Evolutionary conservation across 805 yeast species (phyloP).

Genomic region (Zygosaccharomyces kombuchaensis): DNA sequence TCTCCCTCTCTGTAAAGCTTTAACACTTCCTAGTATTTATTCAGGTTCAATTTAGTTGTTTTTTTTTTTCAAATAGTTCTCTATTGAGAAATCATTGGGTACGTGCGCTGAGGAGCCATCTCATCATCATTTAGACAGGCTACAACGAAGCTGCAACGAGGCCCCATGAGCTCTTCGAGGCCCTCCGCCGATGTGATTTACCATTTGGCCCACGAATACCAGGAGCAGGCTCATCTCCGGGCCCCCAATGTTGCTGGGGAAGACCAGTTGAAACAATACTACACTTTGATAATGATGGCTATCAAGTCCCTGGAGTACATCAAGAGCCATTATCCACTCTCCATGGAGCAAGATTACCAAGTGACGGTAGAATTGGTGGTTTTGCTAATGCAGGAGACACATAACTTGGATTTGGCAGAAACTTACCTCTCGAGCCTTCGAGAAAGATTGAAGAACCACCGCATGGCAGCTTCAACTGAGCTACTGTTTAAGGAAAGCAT

Average conservation of each 20-base stretch:
- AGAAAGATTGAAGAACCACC: conserved; percentile 25
- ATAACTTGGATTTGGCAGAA: conserved; percentile 29
- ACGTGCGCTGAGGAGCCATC: neutral
- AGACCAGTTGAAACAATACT: conserved; percentile 31
- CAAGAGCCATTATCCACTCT: conserved; percentile 16
- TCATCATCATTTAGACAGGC: neutral
- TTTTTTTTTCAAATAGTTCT: neutral
- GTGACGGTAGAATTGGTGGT: conserved; percentile 27
- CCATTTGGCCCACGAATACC: conserved; percentile 27
- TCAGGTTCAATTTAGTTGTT: neutral
- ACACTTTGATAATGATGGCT: conserved; percentile 30
- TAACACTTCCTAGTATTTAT: neutral
- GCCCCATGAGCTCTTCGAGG: conserved; percentile 5
- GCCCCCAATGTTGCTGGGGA: conserved; percentile 18
- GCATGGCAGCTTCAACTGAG: conserved; percentile 8
- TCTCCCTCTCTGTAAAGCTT: neutral
- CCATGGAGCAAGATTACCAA: conserved; percentile 27
- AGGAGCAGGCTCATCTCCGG: conserved; percentile 20
- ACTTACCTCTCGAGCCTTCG: conserved; percentile 23
- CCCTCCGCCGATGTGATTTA: conserved; percentile 13
- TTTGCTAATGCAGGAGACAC: conserved; percentile 31
- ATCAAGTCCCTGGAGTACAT: conserved; percentile 22
- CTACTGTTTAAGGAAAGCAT: conserved; percentile 17
- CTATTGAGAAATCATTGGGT: neutral
- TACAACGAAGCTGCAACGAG: neutral